Evolutionary conservation across 257 asterid genomes (phyloP).

Genomic region (Rauvolfia tetraphylla): DNA sequence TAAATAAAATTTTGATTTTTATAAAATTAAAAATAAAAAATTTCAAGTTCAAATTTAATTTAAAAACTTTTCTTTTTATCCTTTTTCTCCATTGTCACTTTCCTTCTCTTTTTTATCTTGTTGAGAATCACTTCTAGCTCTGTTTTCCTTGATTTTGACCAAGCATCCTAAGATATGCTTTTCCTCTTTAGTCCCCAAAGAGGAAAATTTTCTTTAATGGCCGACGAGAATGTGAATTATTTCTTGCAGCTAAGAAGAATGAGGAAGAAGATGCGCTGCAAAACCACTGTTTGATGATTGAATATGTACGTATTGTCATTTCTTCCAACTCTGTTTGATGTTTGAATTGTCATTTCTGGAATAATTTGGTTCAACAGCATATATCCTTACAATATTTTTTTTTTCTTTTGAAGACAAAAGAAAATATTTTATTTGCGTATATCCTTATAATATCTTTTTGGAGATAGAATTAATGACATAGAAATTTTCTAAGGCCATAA

Average conservation of each 20-base stretch:
- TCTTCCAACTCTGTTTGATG: too few relatives aligned
- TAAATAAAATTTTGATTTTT: too few relatives aligned
- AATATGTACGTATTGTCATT: background rate
- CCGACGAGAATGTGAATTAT: constrained; percentile 17
- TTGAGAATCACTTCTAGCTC: constrained; percentile 11
- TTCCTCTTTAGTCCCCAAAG: background rate
- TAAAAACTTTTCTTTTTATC: too few relatives aligned
- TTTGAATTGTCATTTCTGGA: constrained; percentile 13
- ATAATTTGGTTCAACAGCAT: background rate
- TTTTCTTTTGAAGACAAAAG: too few relatives aligned
- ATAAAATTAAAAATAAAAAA: too few relatives aligned
- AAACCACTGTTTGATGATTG: background rate
- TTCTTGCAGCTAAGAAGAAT: background rate
- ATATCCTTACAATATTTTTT: background rate
- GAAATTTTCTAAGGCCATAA: too few relatives aligned
- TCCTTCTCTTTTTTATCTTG: background rate
- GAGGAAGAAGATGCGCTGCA: background rate
- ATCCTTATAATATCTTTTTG: too few relatives aligned
- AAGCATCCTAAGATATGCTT: constrained; percentile 24
- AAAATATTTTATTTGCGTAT: too few relatives aligned
- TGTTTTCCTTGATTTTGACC: background rate
- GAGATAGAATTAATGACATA: too few relatives aligned
- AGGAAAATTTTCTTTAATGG: background rate
- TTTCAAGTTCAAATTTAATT: too few relatives aligned
- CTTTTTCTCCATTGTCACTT: background rate